Conservation (phyloP, 371 early-diverging fungal genomes). For the Apophysomyces ossiformis region DNA sequence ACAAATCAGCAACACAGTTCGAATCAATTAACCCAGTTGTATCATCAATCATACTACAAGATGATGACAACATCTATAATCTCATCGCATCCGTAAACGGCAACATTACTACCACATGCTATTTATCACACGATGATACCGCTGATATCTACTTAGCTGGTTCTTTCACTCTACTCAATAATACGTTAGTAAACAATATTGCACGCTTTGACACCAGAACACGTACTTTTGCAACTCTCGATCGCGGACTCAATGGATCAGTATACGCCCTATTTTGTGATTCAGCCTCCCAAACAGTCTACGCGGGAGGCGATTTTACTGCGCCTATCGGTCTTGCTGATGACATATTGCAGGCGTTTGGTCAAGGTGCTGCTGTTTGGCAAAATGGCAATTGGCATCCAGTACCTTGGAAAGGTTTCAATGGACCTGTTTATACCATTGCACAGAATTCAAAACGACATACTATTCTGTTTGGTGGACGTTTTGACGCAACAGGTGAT, state of each 20-base stretch:
- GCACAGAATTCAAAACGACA: slow-evolving; percentile 21
- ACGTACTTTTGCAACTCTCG: slow-evolving; percentile 48
- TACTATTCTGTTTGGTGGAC: slow-evolving; percentile 49
- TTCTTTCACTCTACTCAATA: slow-evolving; percentile 40
- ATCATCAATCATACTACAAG: slow-evolving; percentile 22
- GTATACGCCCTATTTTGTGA: slow-evolving; percentile 70
- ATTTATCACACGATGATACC: not conserved
- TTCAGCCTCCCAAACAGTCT: slow-evolving; percentile 37
- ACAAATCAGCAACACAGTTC: slow-evolving; percentile 25
- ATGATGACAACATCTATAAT: slow-evolving; percentile 10
- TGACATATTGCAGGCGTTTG: slow-evolving; percentile 28
- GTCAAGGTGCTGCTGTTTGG: slow-evolving; percentile 57
- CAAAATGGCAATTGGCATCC: slow-evolving; percentile 48
- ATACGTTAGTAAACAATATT: slow-evolving; percentile 46
- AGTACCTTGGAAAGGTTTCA: slow-evolving; percentile 59
- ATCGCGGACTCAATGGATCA: slow-evolving; percentile 71
- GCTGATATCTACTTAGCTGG: slow-evolving; percentile 49
- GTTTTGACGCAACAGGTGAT: slow-evolving; percentile 48
- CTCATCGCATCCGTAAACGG: slow-evolving; percentile 12
- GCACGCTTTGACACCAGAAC: slow-evolving; percentile 51
- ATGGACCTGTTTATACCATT: slow-evolving; percentile 54
- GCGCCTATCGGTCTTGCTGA: slow-evolving; percentile 30
- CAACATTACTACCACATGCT: slow-evolving; percentile 15
- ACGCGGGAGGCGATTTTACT: slow-evolving; percentile 60
- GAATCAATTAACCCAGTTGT: slow-evolving; percentile 22